Evolutionary conservation across 208 protist genomes (phyloP).

Genomic region (Leishmania braziliensis): DNA sequence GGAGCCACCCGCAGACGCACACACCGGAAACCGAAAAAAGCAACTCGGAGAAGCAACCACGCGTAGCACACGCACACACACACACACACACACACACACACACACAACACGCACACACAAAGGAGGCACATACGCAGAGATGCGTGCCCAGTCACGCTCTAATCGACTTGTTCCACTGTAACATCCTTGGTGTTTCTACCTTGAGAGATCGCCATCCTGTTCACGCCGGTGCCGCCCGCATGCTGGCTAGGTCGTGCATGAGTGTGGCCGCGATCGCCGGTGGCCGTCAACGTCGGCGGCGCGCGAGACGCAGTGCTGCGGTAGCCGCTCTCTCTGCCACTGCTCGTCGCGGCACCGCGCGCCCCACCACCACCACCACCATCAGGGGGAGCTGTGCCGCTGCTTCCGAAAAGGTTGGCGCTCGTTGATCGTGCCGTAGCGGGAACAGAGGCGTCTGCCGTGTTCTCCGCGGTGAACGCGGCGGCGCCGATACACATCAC

Average conservation of each 20-base stretch:
- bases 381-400: neutral
- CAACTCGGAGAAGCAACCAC: neutral
- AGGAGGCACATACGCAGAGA: neutral
- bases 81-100: neutral
- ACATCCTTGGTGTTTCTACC: constrained; percentile 3
- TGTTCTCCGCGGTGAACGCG: neutral
- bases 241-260: neutral
- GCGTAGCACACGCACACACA: neutral
- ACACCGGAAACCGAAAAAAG: neutral
- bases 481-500: constrained; percentile 20
- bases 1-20: neutral
- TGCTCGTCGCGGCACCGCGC: neutral
- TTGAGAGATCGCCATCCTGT: neutral
- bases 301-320: constrained; percentile 15
- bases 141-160: neutral
- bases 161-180: constrained; percentile 17
- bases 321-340: constrained; percentile 15
- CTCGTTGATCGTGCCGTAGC: constrained; percentile 1
- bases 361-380: neutral
- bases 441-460: neutral
- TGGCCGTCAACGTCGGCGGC: neutral
- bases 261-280: neutral
- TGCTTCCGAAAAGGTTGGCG: neutral
- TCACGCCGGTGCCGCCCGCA: neutral
- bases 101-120: neutral